Evolutionary conservation across 805 yeast species (phyloP).

Genomic region (Ogataea parapolymorpha): DNA sequence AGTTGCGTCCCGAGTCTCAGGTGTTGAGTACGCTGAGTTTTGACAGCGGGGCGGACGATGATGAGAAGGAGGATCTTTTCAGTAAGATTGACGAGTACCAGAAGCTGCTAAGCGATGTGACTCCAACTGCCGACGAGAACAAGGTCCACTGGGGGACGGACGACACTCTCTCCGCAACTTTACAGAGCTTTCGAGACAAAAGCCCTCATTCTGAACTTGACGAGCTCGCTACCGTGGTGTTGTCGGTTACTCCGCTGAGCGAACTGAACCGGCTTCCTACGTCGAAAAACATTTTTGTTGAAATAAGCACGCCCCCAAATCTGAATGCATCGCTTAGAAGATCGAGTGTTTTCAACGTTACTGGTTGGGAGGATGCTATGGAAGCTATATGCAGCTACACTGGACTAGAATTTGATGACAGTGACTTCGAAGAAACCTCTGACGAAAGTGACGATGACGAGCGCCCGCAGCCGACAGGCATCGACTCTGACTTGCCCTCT

Average conservation of each 20-base stretch:
- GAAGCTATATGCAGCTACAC: conserved; percentile 31
- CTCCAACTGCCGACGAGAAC: conserved; percentile 11
- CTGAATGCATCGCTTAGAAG: conserved; percentile 7
- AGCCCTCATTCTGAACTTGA: conserved; percentile 4
- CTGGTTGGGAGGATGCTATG: conserved; percentile 36
- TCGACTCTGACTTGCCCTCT: neutral
- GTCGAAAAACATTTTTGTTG: conserved; percentile 24
- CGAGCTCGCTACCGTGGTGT: conserved; percentile 22
- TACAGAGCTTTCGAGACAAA: neutral
- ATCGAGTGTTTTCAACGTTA: conserved; percentile 21
- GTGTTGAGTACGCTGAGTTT: conserved; percentile 18
- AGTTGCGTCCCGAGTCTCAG: conserved; percentile 10
- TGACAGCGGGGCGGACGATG: conserved; percentile 5
- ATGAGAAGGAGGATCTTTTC: conserved; percentile 10
- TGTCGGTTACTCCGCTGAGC: conserved; percentile 26
- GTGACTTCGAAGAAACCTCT: conserved; percentile 28
- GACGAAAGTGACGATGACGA: conserved; percentile 16
- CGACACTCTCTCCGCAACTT: neutral
- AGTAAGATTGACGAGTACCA: conserved; percentile 19
- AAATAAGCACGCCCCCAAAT: conserved; percentile 25
- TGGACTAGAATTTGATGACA: conserved; percentile 35
- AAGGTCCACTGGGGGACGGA: neutral
- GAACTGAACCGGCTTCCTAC: conserved; percentile 18
- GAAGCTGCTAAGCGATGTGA: conserved; percentile 4
- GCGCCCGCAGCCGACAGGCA: conserved; percentile 1